phyloP scores from a whole-genome alignment of 2,329 filamentous ascomycete species.

The Aureobasidium sp. region DNA sequence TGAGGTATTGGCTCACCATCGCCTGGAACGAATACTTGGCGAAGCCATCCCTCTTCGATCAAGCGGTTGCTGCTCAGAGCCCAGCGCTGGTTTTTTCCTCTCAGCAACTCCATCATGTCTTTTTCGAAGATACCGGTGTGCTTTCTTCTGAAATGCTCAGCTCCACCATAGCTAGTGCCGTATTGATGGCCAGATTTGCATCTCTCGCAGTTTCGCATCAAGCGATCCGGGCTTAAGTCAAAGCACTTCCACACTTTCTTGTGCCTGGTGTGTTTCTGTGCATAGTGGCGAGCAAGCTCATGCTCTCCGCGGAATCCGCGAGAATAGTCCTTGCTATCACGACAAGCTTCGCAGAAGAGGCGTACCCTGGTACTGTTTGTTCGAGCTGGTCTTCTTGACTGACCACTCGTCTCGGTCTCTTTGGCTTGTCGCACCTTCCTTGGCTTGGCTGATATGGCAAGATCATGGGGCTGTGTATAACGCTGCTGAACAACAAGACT shows the following conservation, averaged over 20 bases:
- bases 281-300: slow-evolving; percentile 51
- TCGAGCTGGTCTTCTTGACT: background rate
- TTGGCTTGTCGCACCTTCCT: background rate
- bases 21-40: background rate
- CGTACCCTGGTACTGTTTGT: slow-evolving; percentile 52
- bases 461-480: background rate
- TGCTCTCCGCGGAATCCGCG: slow-evolving; percentile 82
- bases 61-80: slow-evolving; percentile 6
- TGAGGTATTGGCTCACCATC: background rate
- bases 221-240: slow-evolving; percentile 52
- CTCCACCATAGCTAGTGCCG: slow-evolving; percentile 89
- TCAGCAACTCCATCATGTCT: slow-evolving; percentile 8
- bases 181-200: slow-evolving; percentile 74
- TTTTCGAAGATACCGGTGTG: slow-evolving; percentile 40
- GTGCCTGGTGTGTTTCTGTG: slow-evolving; percentile 57
- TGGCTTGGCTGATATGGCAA: background rate
- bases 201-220: slow-evolving; percentile 75
- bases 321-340: slow-evolving; percentile 50
- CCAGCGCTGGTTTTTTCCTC: slow-evolving; percentile 6
- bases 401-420: background rate
- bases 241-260: slow-evolving; percentile 59
- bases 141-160: slow-evolving; percentile 77
- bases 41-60: slow-evolving; percentile 12
- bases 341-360: slow-evolving; percentile 62
- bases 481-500: background rate